These are phyloP conservation scores for Aspergillus sp. DNA, from an alignment of 2,329 filamentous ascomycete genomes.

Conservation along the genomic window DNA sequence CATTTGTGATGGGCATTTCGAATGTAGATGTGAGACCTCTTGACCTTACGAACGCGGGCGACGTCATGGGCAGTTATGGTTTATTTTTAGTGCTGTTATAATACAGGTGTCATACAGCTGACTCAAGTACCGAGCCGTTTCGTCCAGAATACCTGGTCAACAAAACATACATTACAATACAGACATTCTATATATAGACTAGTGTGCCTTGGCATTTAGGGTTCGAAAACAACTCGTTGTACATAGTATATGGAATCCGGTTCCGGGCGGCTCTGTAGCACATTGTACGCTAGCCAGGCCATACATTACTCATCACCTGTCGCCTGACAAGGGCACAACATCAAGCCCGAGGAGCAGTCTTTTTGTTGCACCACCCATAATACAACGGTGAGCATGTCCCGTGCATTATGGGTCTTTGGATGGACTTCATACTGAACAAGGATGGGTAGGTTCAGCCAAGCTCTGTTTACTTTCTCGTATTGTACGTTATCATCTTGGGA, in stretches of 20 bases:
- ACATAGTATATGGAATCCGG: slow-evolving; percentile 1
- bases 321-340: too few species aligned
- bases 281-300: too few species aligned
- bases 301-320: too few species aligned
- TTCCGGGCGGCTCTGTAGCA: not conserved
- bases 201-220: slow-evolving; percentile 2
- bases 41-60: not conserved
- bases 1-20: not conserved
- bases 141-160: not conserved
- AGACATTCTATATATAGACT: not conserved
- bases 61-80: not conserved
- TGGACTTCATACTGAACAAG: too few species aligned
- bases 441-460: too few species aligned
- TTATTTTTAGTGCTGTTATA: not conserved
- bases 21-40: not conserved
- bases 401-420: too few species aligned
- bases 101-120: not conserved
- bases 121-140: not conserved
- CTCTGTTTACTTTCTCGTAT: too few species aligned
- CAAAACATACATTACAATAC: slow-evolving; percentile 2
- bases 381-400: too few species aligned
- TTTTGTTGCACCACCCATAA: too few species aligned
- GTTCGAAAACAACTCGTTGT: slow-evolving; percentile 1
- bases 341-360: too few species aligned
- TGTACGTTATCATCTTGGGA: too few species aligned